phyloP scores from a whole-genome alignment of 805 yeast species.

The Hanseniaspora nectarophila region DNA sequence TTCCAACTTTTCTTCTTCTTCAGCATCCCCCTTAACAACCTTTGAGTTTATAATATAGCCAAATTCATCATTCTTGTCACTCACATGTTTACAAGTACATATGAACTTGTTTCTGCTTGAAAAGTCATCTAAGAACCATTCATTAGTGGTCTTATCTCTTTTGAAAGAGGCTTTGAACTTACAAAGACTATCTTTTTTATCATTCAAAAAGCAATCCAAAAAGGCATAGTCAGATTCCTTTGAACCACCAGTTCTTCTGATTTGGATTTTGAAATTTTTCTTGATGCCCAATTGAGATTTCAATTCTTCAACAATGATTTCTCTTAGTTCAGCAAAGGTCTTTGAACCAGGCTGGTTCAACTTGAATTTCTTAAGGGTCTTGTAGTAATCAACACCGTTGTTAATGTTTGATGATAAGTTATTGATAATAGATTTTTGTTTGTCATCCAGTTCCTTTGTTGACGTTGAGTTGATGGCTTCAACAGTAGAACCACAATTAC shows the following conservation, averaged over 20 bases:
- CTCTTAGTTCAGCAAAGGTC: slow-evolving; percentile 4
- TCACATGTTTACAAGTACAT: slow-evolving; percentile 5
- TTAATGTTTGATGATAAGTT: neutral
- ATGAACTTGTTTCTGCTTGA: neutral
- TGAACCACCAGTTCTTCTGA: slow-evolving; percentile 14
- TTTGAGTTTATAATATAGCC: slow-evolving; percentile 4
- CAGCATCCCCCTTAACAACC: neutral
- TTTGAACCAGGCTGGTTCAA: slow-evolving; percentile 8
- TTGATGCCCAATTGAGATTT: neutral
- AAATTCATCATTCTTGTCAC: neutral
- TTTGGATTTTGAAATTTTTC: slow-evolving; percentile 9
- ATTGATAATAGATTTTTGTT: neutral
- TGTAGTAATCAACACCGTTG: slow-evolving; percentile 3
- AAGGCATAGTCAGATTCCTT: slow-evolving; percentile 12
- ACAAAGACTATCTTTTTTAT: slow-evolving; percentile 7
- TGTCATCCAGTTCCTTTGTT: neutral
- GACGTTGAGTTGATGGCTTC: neutral
- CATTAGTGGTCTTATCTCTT: slow-evolving; percentile 4
- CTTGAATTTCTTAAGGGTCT: slow-evolving; percentile 4
- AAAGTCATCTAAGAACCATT: slow-evolving; percentile 6
- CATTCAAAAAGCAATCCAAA: slow-evolving; percentile 10
- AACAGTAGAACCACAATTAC: slow-evolving; percentile 10
- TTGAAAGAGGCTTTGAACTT: slow-evolving; percentile 10
- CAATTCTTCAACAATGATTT: slow-evolving; percentile 1
- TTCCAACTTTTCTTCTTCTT: neutral